phyloP scores from a whole-genome alignment of 805 yeast species.

The Tetrapisispora pingtungensis region DNA sequence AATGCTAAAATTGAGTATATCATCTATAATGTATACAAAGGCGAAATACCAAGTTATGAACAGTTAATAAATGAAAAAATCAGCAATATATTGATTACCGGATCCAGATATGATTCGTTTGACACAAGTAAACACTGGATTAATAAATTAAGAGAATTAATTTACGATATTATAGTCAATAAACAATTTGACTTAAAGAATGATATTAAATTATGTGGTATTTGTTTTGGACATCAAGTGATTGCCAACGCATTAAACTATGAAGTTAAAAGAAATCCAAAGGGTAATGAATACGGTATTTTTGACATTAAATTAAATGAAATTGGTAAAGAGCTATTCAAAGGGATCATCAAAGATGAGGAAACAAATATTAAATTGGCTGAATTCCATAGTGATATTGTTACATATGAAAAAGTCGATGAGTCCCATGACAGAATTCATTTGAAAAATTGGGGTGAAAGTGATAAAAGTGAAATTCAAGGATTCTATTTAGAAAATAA shows the following conservation, averaged over 20 bases:
- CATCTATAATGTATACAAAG: constrained; percentile 11
- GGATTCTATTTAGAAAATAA: constrained; percentile 48
- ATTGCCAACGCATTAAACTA: constrained; percentile 58
- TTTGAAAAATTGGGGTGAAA: constrained; percentile 38
- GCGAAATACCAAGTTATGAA: constrained; percentile 19
- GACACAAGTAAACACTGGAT: constrained; percentile 34
- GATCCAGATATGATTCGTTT: constrained; percentile 40
- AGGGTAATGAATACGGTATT: constrained; percentile 70
- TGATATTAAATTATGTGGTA: constrained; percentile 38
- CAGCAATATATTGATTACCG: constrained; percentile 38
- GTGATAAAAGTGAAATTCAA: constrained; percentile 50
- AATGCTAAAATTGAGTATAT: constrained; percentile 12
- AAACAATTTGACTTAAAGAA: constrained; percentile 6
- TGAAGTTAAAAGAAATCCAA: constrained; percentile 43
- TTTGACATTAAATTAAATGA: constrained; percentile 39
- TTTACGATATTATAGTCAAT: constrained; percentile 11
- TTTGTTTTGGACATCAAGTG: constrained; percentile 86
- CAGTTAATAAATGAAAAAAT: constrained; percentile 7
- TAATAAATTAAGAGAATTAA: constrained; percentile 29
- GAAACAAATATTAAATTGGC: constrained; percentile 30
- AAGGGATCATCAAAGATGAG: constrained; percentile 1
- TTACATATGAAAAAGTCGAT: constrained; percentile 16
- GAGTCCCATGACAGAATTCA: neutral
- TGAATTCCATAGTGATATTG: constrained; percentile 54
- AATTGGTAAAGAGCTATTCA: constrained; percentile 19